phyloP scores from a whole-genome alignment of 1,284 basidiomycete genomes.

The Pyrrhoderma lamaoense region DNA sequence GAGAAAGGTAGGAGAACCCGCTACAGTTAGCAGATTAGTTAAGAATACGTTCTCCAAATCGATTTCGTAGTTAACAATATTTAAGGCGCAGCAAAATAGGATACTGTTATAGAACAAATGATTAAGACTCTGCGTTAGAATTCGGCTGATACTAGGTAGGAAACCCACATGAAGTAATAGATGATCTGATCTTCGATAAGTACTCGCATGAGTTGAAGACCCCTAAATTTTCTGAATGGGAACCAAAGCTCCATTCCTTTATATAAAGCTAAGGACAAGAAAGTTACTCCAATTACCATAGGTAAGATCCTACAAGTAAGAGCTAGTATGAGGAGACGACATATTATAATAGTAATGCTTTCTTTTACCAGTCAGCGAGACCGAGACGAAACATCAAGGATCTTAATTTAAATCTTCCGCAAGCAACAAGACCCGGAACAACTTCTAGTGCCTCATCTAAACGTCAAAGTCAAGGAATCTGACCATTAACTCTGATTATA shows the following conservation, averaged over 20 bases:
- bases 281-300: neutral
- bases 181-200: slow-evolving; percentile 8
- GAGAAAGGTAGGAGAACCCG: slow-evolving; percentile 1
- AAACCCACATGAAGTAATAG: slow-evolving; percentile 3
- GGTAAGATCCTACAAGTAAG: slow-evolving; percentile 1
- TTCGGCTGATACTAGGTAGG: neutral
- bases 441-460: neutral
- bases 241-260: slow-evolving; percentile 8
- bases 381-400: too few species aligned
- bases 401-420: too few species aligned
- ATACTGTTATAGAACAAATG: neutral
- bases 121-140: neutral
- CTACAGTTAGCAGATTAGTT: neutral
- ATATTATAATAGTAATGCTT: too few species aligned
- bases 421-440: too few species aligned
- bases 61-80: neutral
- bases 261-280: slow-evolving; percentile 4
- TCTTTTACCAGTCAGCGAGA: too few species aligned
- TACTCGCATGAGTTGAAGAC: slow-evolving; percentile 4
- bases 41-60: neutral
- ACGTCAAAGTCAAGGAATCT: neutral
- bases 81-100: neutral
- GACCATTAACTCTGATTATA: neutral
- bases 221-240: neutral
- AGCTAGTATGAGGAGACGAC: too few species aligned